Conservation (phyloP, 352 stramenopile species). For the Phytophthora idaei region DNA sequence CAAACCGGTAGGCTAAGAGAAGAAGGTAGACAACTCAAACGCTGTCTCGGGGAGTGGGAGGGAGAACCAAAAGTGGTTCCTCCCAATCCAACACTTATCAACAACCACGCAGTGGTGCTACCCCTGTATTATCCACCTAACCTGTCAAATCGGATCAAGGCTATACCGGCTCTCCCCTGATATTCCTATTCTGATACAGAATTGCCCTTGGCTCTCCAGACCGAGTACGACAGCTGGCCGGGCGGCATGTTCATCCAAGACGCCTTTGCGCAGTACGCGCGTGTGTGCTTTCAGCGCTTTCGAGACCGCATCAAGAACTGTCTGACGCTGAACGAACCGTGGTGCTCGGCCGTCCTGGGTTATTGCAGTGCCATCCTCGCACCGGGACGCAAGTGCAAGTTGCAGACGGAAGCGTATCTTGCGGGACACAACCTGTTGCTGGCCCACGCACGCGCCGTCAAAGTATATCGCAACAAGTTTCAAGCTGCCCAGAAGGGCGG, state of each 20-base stretch:
- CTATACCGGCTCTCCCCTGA: no score
- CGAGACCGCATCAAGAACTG: slow-evolving; percentile 92
- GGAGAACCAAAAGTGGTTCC: no score
- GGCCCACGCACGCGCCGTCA: slow-evolving; percentile 82
- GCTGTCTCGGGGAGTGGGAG: no score
- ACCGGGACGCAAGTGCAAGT: slow-evolving; percentile 56
- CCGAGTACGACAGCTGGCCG: slow-evolving; percentile 77
- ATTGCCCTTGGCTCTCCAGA: slow-evolving; percentile 86
- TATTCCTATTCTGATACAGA: no score
- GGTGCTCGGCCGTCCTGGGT: slow-evolving; percentile 83
- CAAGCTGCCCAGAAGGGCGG: slow-evolving; percentile 58
- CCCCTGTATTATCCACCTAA: no score
- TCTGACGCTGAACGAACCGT: slow-evolving; percentile 94
- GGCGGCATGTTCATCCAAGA: slow-evolving; percentile 50
- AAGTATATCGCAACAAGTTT: slow-evolving; percentile 87
- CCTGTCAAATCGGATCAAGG: no score
- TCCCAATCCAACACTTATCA: no score
- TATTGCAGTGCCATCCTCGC: slow-evolving; percentile 88
- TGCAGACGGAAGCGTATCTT: slow-evolving; percentile 78
- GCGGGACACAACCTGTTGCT: slow-evolving; percentile 89
- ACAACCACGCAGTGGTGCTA: no score
- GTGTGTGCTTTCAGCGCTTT: slow-evolving; percentile 90
- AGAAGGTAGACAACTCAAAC: no score
- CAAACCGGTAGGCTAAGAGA: no score
- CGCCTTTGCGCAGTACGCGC: slow-evolving; percentile 82